Conservation (phyloP, 78 protist genomes). For the Dictyostelium purpureum region DNA sequence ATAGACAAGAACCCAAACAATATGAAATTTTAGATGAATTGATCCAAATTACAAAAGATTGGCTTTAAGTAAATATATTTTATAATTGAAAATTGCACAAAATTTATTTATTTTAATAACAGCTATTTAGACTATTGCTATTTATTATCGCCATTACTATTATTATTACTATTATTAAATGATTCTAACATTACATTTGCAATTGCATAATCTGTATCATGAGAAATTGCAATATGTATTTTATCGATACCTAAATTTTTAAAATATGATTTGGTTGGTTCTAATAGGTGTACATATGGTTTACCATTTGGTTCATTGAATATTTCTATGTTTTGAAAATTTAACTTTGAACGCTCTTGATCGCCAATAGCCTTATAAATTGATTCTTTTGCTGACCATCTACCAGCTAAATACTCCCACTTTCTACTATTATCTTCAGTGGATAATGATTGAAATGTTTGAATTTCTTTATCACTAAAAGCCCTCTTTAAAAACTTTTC, state of each 20-base stretch:
- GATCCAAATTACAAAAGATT: too few relatives aligned
- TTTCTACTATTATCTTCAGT: not conserved
- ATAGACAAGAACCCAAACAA: too few relatives aligned
- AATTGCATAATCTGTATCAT: constrained; percentile 58
- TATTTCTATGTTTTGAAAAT: constrained; percentile 58
- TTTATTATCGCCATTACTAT: too few relatives aligned
- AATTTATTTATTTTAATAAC: too few relatives aligned
- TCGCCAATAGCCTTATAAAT: constrained; percentile 56
- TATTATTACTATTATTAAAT: too few relatives aligned
- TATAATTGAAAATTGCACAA: too few relatives aligned
- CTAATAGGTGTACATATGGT: constrained; percentile 29
- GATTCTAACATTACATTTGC: constrained; percentile 64
- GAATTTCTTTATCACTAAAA: constrained; percentile 34
- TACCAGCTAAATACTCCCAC: constrained; percentile 45
- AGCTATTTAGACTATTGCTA: too few relatives aligned
- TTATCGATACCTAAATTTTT: constrained; percentile 13
- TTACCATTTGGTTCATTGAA: constrained; percentile 6
- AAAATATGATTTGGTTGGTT: not conserved
- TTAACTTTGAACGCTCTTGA: constrained; percentile 13
- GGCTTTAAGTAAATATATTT: too few relatives aligned
- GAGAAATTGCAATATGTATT: constrained; percentile 63
- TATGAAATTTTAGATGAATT: too few relatives aligned
- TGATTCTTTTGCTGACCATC: constrained; percentile 80
- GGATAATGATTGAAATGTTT: not conserved
- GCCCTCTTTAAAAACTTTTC: constrained; percentile 64